Evolutionary conservation across 331 rosid species (phyloP), one percentile per base, ranked within the genome.

Genomic region (Pyracantha coccinea): DNA sequence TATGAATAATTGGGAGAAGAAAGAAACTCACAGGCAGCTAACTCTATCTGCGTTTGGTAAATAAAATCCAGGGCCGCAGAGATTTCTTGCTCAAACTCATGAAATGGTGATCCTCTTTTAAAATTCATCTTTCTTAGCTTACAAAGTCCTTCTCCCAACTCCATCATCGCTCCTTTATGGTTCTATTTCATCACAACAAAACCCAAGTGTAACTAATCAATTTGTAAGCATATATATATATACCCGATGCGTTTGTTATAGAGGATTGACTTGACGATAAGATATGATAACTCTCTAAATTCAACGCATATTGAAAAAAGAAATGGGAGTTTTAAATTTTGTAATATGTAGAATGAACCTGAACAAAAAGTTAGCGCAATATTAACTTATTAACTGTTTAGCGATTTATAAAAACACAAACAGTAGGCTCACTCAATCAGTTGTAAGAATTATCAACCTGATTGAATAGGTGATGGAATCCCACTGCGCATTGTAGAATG

Each of bases 81-180:
- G 81, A 88, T 90, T 62, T 94, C 96, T 78, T 77, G 85, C 83
- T 94, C 96, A 79, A 94, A 90, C 78, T 81, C 77, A 41, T 73
- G 79, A 76, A 94, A 94, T 0, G 99, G 93, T 41, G 47, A 41
- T 16, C 96, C 97, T 8, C 76, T 83, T 76, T 76, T 76, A 75
- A 92, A 90, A 8, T 86, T 87, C 96, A 94, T 92, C 85, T 90
- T 92, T 75, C 95, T 77, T 55, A 92, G 81, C 75, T 94, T 94
- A 75, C 97, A 91, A 2, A 88, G 44, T 32, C 99, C 99, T 73
- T 94, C 99, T 21, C 97, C 96, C 61, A 94, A 76, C 86, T 94
- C 87, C 97, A 94, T 94, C 99, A 92, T 92, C 50, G 97, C 99
- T 80, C 99, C 97, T 86, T 57, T 88, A 69, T 94, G 96, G 68